Percentiles rank a stretch among this genome's conserved stretches.
These are phyloP conservation scores for Raphanus sativus DNA, from an alignment of 345 rosid species.

Conservation along the genomic window DNA sequence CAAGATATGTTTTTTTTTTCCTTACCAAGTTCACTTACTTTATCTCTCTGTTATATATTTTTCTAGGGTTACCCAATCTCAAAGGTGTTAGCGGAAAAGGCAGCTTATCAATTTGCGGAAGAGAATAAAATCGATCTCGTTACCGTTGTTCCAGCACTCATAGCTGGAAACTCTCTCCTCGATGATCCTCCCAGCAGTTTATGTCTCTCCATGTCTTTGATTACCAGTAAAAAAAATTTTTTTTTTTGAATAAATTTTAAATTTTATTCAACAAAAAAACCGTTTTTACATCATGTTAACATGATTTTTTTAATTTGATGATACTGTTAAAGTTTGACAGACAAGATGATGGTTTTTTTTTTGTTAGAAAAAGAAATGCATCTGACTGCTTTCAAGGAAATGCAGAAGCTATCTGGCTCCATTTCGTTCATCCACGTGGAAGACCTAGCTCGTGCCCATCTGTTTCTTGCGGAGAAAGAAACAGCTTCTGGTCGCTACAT, in stretches of 20 bases:
- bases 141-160: slow-evolving; percentile 66
- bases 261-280: too few relatives aligned
- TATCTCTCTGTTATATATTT: neutral
- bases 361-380: slow-evolving; percentile 60
- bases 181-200: slow-evolving; percentile 59
- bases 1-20: slow-evolving; percentile 15
- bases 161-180: slow-evolving; percentile 65
- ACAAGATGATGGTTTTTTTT: slow-evolving; percentile 23
- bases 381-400: slow-evolving; percentile 59
- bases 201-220: slow-evolving; percentile 52
- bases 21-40: neutral
- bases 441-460: slow-evolving; percentile 79
- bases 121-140: slow-evolving; percentile 73
- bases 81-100: slow-evolving; percentile 74
- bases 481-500: slow-evolving; percentile 79
- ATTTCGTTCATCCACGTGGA: slow-evolving; percentile 74
- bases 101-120: slow-evolving; percentile 64
- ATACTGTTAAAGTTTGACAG: neutral
- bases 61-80: slow-evolving; percentile 78
- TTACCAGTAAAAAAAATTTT: slow-evolving; percentile 50
- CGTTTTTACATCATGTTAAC: too few relatives aligned
- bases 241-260: too few relatives aligned
- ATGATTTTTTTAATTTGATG: too few relatives aligned
- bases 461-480: slow-evolving; percentile 78
- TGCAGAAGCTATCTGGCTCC: slow-evolving; percentile 89